A percentile compares a stretch with the other conserved stretches of the same genome.
Conservation (phyloP, 2,329 filamentous ascomycete species). For the Lasiodiplodia theobromae region DNA sequence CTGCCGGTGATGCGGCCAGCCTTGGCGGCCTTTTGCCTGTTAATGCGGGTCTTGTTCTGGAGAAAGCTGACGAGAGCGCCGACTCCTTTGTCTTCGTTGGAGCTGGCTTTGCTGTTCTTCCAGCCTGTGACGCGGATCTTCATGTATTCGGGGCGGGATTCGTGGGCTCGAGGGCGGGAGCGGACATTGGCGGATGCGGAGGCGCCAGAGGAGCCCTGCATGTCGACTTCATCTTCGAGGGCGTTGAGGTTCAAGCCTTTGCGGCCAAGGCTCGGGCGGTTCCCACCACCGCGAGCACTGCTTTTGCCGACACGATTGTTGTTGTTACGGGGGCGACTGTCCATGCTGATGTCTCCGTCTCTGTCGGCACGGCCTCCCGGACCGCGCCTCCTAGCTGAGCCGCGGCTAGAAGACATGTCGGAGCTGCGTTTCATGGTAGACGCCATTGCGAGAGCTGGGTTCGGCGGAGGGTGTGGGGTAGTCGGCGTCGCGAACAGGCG, state of each 20-base stretch:
- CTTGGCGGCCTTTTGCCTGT: conserved; percentile 33
- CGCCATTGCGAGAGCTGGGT: conserved; percentile 2
- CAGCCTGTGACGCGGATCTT: conserved; percentile 45
- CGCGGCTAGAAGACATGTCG: conserved; percentile 4
- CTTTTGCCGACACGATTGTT: conserved; percentile 38
- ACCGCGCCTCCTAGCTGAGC: conserved; percentile 9
- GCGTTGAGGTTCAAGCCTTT: conserved; percentile 24
- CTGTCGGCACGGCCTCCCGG: conserved; percentile 55
- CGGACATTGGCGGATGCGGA: conserved; percentile 13
- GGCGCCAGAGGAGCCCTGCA: conserved; percentile 35
- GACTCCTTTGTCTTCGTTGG: conserved; percentile 44
- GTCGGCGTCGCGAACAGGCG: not conserved
- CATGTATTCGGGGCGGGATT: not conserved
- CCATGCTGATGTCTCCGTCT: conserved; percentile 70
- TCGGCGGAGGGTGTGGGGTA: not conserved
- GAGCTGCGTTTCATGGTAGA: conserved; percentile 23
- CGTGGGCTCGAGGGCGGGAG: conserved; percentile 9
- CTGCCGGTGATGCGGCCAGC: conserved; percentile 37
- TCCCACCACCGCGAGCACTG: conserved; percentile 28
- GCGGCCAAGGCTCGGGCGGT: conserved; percentile 4
- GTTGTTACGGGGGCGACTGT: conserved; percentile 47
- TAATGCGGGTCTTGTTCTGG: conserved; percentile 47
- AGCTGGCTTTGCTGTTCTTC: conserved; percentile 47
- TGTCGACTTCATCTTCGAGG: conserved; percentile 38
- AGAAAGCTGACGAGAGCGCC: conserved; percentile 49